Evolutionary conservation across 495 filamentous ascomycete genomes (phyloP).

Genomic region (Tuber aestivum): DNA sequence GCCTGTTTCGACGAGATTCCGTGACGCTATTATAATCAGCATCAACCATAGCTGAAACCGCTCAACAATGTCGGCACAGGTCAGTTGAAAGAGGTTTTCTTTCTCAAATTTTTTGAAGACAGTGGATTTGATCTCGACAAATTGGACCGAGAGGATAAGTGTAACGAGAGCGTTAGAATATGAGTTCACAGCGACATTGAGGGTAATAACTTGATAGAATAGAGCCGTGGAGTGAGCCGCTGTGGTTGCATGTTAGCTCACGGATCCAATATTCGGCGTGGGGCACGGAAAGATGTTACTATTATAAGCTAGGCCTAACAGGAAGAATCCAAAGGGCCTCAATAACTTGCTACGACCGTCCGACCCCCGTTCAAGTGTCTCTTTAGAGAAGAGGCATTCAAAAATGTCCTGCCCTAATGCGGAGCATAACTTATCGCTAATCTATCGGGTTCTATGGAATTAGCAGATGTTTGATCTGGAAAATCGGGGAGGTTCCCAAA

Average conservation of each 20-base stretch:
- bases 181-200: conserved; percentile 97
- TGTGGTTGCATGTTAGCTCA: conserved; percentile 45
- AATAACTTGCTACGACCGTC: conserved; percentile 90
- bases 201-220: conserved; percentile 94
- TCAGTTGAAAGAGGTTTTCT: conserved; percentile 93
- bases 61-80: conserved; percentile 94
- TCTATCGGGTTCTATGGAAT: conserved; percentile 36
- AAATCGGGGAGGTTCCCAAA: conserved; percentile 36
- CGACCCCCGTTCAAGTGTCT: conserved; percentile 79
- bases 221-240: conserved; percentile 76
- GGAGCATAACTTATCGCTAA: conserved; percentile 77
- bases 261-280: not conserved
- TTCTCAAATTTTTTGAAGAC: conserved; percentile 98
- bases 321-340: conserved; percentile 82
- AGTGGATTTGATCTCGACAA: conserved; percentile 94
- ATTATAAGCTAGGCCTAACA: conserved; percentile 72
- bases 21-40: conserved; percentile 87
- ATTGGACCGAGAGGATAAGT: conserved; percentile 87
- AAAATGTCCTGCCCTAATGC: conserved; percentile 93
- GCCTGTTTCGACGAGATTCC: conserved; percentile 92
- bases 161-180: conserved; percentile 95
- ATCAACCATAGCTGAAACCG: conserved; percentile 97
- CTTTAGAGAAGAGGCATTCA: conserved; percentile 87
- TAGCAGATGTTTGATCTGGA: not conserved
- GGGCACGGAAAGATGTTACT: conserved; percentile 23